Evolutionary conservation across 169 alveolate genomes (phyloP).

Genomic region (Plasmodium inui): DNA sequence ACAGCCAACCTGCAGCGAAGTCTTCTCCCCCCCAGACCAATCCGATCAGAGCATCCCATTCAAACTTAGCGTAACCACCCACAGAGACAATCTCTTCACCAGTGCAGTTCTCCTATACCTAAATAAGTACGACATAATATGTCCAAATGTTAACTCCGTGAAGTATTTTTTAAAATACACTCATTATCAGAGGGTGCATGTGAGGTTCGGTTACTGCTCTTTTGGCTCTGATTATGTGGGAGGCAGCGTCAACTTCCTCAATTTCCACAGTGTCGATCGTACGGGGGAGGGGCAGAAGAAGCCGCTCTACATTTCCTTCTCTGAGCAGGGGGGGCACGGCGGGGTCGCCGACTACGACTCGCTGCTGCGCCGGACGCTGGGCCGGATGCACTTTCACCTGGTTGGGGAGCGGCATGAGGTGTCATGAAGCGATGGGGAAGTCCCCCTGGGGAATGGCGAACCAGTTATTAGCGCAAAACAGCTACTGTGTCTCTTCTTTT

Average conservation of each 20-base stretch:
- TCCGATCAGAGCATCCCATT: neutral
- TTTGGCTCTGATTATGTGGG: neutral
- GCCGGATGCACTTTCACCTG: constrained; percentile 17
- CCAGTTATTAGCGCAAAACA: neutral
- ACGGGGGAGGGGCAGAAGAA: neutral
- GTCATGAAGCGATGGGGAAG: neutral
- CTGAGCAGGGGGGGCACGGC: constrained; percentile 43
- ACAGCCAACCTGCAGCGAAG: constrained; percentile 17
- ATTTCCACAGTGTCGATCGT: neutral
- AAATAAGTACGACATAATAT: constrained; percentile 36
- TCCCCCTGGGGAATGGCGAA: neutral
- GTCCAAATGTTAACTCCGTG: constrained; percentile 43
- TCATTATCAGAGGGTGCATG: neutral
- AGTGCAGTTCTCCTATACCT: constrained; percentile 11
- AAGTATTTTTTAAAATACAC: constrained; percentile 35
- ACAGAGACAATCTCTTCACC: neutral
- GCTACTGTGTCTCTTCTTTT: neutral
- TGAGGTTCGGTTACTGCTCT: constrained; percentile 2
- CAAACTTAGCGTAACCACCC: neutral
- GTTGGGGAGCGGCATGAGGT: neutral
- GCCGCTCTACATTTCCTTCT: constrained; percentile 29
- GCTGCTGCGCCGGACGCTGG: neutral
- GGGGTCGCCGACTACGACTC: constrained; percentile 14
- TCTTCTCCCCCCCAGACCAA: neutral
- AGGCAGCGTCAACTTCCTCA: constrained; percentile 12